A percentile compares a stretch with the other conserved stretches of the same genome.
Evolutionary conservation across 2,329 filamentous ascomycete genomes (phyloP).

Genomic region (Gaeumannomyces tritici): DNA sequence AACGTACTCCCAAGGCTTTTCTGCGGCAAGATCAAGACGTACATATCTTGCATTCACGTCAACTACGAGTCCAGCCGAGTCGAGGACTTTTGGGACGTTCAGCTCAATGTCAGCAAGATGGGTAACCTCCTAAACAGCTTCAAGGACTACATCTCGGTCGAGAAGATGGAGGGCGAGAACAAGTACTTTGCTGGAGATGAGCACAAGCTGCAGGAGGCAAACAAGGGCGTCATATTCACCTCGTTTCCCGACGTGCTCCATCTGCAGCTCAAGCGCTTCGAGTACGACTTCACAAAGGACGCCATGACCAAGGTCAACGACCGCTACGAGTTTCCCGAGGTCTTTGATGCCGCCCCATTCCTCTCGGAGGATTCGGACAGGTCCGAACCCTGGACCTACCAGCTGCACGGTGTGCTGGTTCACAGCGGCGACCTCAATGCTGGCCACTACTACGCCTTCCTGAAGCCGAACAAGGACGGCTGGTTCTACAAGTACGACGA

Average conservation of each 20-base stretch:
- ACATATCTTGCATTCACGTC: constrained; percentile 97
- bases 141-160: constrained; percentile 90
- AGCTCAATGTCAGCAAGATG: constrained; percentile 92
- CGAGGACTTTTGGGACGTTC: constrained; percentile 98
- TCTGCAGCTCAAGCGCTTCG: constrained; percentile 91
- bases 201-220: constrained; percentile 87
- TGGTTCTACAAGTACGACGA: constrained; percentile 97
- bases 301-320: constrained; percentile 99
- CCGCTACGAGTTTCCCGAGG: constrained; percentile 79
- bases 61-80: constrained; percentile 92
- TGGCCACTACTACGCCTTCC: constrained; percentile 94
- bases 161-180: constrained; percentile 96
- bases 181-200: constrained; percentile 91
- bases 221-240: constrained; percentile 96
- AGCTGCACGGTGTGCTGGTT: constrained; percentile 88
- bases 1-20: constrained; percentile 86
- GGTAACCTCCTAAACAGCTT: constrained; percentile 91
- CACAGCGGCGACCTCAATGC: constrained; percentile 96
- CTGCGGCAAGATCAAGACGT: constrained; percentile 96
- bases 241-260: constrained; percentile 91
- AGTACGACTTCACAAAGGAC: constrained; percentile 92
- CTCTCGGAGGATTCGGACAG: constrained; percentile 77
- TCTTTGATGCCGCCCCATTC: constrained; percentile 77
- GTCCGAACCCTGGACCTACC: constrained; percentile 84
- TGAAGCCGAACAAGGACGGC: constrained; percentile 88